phyloP scores from a whole-genome alignment of 805 yeast species.

The Barnettozyma botsteinii region DNA sequence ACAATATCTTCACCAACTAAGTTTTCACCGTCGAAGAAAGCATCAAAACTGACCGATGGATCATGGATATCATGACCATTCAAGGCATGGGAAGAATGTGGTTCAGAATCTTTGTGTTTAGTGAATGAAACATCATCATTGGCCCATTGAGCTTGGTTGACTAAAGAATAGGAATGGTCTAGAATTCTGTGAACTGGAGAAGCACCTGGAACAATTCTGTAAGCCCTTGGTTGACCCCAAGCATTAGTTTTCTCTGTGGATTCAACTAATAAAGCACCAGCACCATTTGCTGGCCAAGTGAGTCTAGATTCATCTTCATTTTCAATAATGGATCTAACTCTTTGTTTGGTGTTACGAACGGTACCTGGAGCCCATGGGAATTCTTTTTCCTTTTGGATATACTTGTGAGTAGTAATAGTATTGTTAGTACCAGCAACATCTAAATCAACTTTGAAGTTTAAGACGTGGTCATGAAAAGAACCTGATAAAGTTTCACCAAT shows the following conservation, averaged over 20 bases:
- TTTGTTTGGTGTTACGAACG: slow-evolving; percentile 16
- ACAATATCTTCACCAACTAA: slow-evolving; percentile 26
- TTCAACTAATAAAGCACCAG: slow-evolving; percentile 24
- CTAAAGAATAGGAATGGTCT: slow-evolving; percentile 13
- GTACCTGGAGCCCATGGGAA: slow-evolving; percentile 26
- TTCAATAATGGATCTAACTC: slow-evolving; percentile 13
- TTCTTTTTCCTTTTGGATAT: slow-evolving; percentile 13
- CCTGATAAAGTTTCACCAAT: slow-evolving; percentile 24
- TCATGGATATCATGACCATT: slow-evolving; percentile 22
- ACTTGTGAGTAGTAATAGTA: slow-evolving; percentile 15
- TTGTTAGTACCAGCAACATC: slow-evolving; percentile 26
- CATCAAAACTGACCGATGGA: slow-evolving; percentile 21
- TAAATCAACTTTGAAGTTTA: slow-evolving; percentile 25
- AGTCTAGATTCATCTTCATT: slow-evolving; percentile 16
- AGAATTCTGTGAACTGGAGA: slow-evolving; percentile 20
- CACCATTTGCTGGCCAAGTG: slow-evolving; percentile 21
- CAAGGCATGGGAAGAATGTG: slow-evolving; percentile 19
- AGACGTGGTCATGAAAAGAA: slow-evolving; percentile 27
- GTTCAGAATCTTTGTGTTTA: slow-evolving; percentile 24
- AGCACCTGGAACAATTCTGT: slow-evolving; percentile 22
- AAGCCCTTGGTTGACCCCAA: slow-evolving; percentile 28
- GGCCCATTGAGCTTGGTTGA: slow-evolving; percentile 24
- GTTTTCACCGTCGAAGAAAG: slow-evolving; percentile 24
- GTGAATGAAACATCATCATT: slow-evolving; percentile 20
- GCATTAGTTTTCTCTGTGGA: slow-evolving; percentile 20